Evolutionary conservation across 1,139 yeast species (phyloP).

Genomic region (Pichia sp.): DNA sequence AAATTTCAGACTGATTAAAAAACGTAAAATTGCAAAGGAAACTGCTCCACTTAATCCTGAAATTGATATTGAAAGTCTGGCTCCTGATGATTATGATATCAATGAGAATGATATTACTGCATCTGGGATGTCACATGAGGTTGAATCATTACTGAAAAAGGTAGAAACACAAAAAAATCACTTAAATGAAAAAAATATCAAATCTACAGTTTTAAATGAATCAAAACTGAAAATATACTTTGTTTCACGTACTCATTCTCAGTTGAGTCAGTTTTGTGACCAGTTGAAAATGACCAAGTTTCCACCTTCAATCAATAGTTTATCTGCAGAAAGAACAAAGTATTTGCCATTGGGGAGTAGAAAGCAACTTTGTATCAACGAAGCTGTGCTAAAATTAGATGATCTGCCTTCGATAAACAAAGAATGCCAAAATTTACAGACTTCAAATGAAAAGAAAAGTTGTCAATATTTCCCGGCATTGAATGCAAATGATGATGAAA

Average conservation of each 20-base stretch:
- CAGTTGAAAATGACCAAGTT: conserved; percentile 60
- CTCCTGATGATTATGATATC: conserved; percentile 37
- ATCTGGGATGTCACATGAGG: conserved; percentile 32
- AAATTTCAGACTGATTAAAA: conserved; percentile 10
- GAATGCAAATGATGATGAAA: conserved; percentile 29
- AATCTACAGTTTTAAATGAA: conserved; percentile 19
- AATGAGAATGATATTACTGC: conserved; percentile 14
- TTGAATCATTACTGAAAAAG: conserved; percentile 34
- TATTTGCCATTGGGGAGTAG: conserved; percentile 73
- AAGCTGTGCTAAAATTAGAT: conserved; percentile 39
- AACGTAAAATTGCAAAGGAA: conserved; percentile 5
- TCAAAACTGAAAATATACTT: conserved; percentile 50
- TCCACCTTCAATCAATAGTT: conserved; percentile 48
- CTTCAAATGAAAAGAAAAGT: conserved; percentile 22
- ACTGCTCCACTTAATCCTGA: neutral
- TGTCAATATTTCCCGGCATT: conserved; percentile 39
- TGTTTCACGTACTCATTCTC: conserved; percentile 90
- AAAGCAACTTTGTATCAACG: conserved; percentile 74
- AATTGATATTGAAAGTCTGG: conserved; percentile 19
- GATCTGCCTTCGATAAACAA: conserved; percentile 64
- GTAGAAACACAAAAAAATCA: conserved; percentile 21
- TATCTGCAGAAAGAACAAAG: conserved; percentile 39
- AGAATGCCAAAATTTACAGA: conserved; percentile 70
- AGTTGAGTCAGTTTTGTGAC: conserved; percentile 69
- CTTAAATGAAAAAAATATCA: neutral